Percentiles rank a stretch among this genome's conserved stretches.
Conservation (phyloP, 805 yeast genomes). For the Brettanomyces anomalus region DNA sequence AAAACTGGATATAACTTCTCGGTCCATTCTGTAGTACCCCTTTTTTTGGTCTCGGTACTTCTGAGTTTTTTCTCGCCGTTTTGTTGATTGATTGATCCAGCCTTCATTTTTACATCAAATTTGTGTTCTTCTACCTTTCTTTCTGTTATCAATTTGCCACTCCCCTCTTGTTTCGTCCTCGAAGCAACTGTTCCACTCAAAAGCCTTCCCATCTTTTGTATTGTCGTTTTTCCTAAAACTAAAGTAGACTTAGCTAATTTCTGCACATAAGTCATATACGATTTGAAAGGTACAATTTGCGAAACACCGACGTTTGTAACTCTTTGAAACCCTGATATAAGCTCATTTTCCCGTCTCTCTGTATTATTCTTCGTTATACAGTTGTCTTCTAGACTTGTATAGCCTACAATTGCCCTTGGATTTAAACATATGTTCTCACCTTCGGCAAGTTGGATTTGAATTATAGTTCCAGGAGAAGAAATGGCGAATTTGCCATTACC, state of each 20-base stretch:
- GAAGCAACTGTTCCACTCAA: no score
- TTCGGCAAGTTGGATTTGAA: constrained; percentile 26
- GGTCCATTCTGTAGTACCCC: background rate
- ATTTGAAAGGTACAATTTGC: constrained; percentile 5
- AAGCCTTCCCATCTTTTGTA: no score
- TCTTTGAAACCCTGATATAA: constrained; percentile 9
- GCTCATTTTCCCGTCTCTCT: constrained; percentile 3
- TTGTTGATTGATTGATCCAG: no score
- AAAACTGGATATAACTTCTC: background rate
- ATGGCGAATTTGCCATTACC: constrained; percentile 35
- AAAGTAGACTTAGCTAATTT: no score
- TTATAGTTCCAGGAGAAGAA: constrained; percentile 30
- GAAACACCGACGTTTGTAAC: constrained; percentile 20
- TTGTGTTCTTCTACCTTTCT: no score
- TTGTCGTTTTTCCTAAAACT: no score
- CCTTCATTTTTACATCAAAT: no score
- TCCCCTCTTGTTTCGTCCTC: no score
- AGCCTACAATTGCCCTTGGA: constrained; percentile 33
- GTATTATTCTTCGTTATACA: no score
- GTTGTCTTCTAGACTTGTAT: constrained; percentile 9
- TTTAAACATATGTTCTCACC: constrained; percentile 31
- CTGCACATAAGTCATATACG: no score
- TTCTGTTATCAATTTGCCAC: no score
- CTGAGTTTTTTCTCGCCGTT: background rate
- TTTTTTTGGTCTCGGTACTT: background rate